These are phyloP conservation scores for Candida tallmaniae DNA, from an alignment of 805 yeast genomes.

Conservation along the genomic window DNA sequence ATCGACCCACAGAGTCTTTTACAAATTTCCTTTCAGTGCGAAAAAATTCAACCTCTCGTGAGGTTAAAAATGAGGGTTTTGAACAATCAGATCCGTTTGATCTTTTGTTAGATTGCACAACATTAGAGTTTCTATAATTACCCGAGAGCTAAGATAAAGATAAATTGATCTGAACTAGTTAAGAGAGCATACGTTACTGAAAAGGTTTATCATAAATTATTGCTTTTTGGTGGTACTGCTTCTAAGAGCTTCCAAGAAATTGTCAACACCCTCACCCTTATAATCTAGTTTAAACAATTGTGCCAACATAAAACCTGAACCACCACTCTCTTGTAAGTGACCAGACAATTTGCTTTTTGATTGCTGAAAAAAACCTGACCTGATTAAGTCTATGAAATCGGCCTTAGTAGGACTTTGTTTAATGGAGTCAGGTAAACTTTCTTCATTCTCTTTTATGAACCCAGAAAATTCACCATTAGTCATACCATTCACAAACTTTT, in stretches of 20 bases:
- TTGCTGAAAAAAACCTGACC: conserved; percentile 46
- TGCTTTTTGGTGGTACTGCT: no score
- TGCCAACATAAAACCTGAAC: conserved; percentile 48
- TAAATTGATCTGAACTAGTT: no score
- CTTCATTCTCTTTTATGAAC: conserved; percentile 19
- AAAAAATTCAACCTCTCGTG: conserved; percentile 1
- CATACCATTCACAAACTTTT: conserved; percentile 26
- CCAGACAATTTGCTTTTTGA: conserved; percentile 37
- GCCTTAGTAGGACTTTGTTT: conserved; percentile 25
- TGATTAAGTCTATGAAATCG: conserved; percentile 39
- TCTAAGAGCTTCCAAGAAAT: conserved; percentile 43
- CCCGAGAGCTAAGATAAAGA: no score
- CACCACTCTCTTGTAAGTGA: conserved; percentile 34
- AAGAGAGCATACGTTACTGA: no score
- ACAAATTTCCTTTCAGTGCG: no score
- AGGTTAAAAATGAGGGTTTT: background rate
- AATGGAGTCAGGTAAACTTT: conserved; percentile 41
- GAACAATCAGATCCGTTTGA: background rate
- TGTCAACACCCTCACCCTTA: conserved; percentile 52
- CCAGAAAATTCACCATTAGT: conserved; percentile 28
- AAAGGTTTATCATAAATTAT: no score
- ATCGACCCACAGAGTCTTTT: no score
- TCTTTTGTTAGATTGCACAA: no score
- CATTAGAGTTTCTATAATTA: no score
- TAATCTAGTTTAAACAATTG: conserved; percentile 46